A percentile compares a stretch with the other conserved stretches of the same genome.
phyloP scores from a whole-genome alignment of 192 early-diverging fungal genomes.

The Coemansia sp. region DNA sequence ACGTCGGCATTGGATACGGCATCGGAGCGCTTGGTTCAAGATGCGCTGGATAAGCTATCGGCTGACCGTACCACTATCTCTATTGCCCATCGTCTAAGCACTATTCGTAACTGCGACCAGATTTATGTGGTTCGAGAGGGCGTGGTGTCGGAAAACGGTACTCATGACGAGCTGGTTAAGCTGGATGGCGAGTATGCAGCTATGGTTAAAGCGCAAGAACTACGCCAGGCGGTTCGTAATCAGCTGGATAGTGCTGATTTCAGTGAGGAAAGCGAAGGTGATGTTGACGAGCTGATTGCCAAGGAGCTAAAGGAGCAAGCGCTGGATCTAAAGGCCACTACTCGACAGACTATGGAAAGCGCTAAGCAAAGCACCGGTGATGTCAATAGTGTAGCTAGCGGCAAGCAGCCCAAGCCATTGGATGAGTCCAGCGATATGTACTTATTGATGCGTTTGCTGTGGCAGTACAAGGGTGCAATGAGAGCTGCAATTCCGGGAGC shows the following conservation, averaged over 20 bases:
- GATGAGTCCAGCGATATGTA: constrained; percentile 34
- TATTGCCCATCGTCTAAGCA: constrained; percentile 88
- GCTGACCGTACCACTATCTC: constrained; percentile 82
- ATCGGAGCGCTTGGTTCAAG: constrained; percentile 76
- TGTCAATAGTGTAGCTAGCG: constrained; percentile 3
- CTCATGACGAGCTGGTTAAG: constrained; percentile 72
- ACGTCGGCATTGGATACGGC: constrained; percentile 84
- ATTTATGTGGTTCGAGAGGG: constrained; percentile 84
- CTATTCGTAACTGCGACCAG: constrained; percentile 82
- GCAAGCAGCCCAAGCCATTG: constrained; percentile 12
- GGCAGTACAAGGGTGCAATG: constrained; percentile 32
- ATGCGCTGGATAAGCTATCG: constrained; percentile 73
- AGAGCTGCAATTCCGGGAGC: constrained; percentile 23
- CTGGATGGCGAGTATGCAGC: constrained; percentile 55
- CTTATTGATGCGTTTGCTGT: constrained; percentile 24
- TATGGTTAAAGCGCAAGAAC: constrained; percentile 70
- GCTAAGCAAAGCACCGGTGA: constrained; percentile 6
- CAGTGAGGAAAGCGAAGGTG: constrained; percentile 13
- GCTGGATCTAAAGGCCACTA: constrained; percentile 35
- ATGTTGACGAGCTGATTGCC: constrained; percentile 37
- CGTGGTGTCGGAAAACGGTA: constrained; percentile 70
- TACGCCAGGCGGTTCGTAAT: constrained; percentile 67
- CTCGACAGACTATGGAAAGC: constrained; percentile 24
- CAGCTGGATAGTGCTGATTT: constrained; percentile 7
- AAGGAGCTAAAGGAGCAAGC: constrained; percentile 45